Percentiles rank a stretch among this genome's conserved stretches.
Evolutionary conservation across 2,329 filamentous ascomycete species (phyloP).

Genomic region (Penicillium frequentans): DNA sequence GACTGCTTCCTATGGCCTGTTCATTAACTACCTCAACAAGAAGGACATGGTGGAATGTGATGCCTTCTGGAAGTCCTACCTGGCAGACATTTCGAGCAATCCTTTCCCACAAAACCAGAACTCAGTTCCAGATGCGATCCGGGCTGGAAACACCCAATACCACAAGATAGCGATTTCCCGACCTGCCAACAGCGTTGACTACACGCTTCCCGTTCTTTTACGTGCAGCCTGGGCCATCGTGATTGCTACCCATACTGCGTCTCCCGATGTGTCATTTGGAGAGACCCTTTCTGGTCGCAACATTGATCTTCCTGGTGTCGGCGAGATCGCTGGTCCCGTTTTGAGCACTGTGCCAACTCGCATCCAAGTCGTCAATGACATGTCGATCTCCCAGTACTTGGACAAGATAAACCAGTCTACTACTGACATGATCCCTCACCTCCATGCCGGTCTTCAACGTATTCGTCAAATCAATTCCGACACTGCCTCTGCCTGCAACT

Average conservation of each 20-base stretch:
- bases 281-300: constrained; percentile 57
- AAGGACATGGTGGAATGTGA: constrained; percentile 30
- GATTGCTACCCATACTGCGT: constrained; percentile 49
- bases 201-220: constrained; percentile 52
- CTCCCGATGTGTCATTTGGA: constrained; percentile 54
- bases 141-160: constrained; percentile 26
- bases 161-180: constrained; percentile 25
- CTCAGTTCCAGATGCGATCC: constrained; percentile 18
- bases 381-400: constrained; percentile 52
- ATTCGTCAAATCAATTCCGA: constrained; percentile 56
- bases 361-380: constrained; percentile 38
- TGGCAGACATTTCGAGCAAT: constrained; percentile 25
- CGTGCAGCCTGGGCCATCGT: constrained; percentile 56
- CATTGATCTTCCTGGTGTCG: constrained; percentile 49
- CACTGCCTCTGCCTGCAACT: constrained; percentile 45
- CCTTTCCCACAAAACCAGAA: constrained; percentile 32
- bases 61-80: constrained; percentile 33
- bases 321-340: constrained; percentile 49
- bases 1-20: constrained; percentile 27
- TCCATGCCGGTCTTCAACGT: constrained; percentile 60
- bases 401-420: constrained; percentile 58
- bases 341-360: constrained; percentile 40
- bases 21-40: constrained; percentile 32
- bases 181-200: constrained; percentile 17
- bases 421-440: constrained; percentile 60